These are phyloP conservation scores for Phytophthora cactorum DNA, from an alignment of 352 stramenopile genomes.

Conservation along the genomic window DNA sequence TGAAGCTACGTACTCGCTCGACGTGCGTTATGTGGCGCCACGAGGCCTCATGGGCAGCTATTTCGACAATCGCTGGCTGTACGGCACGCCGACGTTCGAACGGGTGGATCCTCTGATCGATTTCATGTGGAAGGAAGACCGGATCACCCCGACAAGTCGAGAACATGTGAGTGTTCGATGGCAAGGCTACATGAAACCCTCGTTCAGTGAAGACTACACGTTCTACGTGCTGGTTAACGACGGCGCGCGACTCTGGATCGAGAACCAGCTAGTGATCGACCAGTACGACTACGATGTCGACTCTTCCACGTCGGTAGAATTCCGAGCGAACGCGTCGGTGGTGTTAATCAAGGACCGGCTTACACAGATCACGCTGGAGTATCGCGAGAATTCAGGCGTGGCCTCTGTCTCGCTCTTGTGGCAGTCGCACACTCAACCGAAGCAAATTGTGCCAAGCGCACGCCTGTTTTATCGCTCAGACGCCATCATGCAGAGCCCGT, in stretches of 20 bases:
- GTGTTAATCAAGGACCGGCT: slow-evolving; percentile 82
- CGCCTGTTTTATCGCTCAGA: slow-evolving; percentile 86
- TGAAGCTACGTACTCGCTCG: slow-evolving; percentile 87
- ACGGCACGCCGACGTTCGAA: slow-evolving; percentile 80
- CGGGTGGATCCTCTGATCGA: slow-evolving; percentile 91
- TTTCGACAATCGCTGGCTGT: slow-evolving; percentile 97
- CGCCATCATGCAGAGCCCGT: slow-evolving; percentile 71
- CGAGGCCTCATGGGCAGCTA: slow-evolving; percentile 92
- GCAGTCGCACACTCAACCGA: slow-evolving; percentile 89
- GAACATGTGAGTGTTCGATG: slow-evolving; percentile 96
- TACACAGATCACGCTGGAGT: slow-evolving; percentile 92
- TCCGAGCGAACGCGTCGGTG: slow-evolving; percentile 45
- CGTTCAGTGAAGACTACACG: slow-evolving; percentile 89
- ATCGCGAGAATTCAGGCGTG: slow-evolving; percentile 90
- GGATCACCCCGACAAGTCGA: slow-evolving; percentile 90
- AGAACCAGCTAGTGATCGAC: slow-evolving; percentile 53
- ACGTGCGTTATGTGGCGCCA: slow-evolving; percentile 73
- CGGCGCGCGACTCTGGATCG: slow-evolving; percentile 87
- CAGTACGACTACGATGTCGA: slow-evolving; percentile 60
- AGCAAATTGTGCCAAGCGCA: slow-evolving; percentile 82
- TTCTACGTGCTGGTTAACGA: slow-evolving; percentile 93
- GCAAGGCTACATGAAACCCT: slow-evolving; percentile 92
- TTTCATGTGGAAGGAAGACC: slow-evolving; percentile 90
- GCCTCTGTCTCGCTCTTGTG: slow-evolving; percentile 89
- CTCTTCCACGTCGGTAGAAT: slow-evolving; percentile 35